Conservation (phyloP, 352 stramenopile genomes). For the Pythium chondricola region DNA sequence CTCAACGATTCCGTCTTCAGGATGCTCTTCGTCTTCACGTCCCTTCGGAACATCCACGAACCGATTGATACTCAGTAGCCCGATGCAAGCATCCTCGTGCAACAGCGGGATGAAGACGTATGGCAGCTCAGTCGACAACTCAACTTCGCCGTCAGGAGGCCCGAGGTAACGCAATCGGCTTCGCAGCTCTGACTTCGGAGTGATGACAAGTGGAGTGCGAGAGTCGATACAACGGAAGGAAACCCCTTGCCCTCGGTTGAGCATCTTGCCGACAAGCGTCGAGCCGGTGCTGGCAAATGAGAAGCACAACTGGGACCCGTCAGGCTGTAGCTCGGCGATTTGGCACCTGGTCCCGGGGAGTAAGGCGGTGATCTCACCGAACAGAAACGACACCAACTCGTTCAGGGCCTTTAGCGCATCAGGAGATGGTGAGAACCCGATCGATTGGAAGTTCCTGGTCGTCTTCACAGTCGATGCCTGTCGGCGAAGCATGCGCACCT, state of each 20-base stretch:
- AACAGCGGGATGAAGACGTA: slow-evolving; percentile 59
- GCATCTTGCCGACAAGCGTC: slow-evolving; percentile 19
- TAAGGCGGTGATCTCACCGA: slow-evolving; percentile 37
- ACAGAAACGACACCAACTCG: slow-evolving; percentile 33
- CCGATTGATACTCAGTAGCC: slow-evolving; percentile 51
- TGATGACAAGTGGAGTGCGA: slow-evolving; percentile 32
- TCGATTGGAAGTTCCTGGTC: slow-evolving; percentile 21
- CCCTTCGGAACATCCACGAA: slow-evolving; percentile 57
- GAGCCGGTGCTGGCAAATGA: slow-evolving; percentile 46
- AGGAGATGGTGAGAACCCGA: slow-evolving; percentile 43
- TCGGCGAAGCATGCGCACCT: slow-evolving; percentile 25
- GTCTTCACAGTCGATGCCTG: slow-evolving; percentile 23
- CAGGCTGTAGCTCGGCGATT: slow-evolving; percentile 45
- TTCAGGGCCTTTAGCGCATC: slow-evolving; percentile 44
- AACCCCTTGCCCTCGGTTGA: slow-evolving; percentile 43
- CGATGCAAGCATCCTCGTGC: slow-evolving; percentile 55
- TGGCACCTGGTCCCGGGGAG: slow-evolving; percentile 51
- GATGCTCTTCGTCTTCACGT: slow-evolving; percentile 47
- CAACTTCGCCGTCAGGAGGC: background rate
- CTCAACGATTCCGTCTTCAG: slow-evolving; percentile 48
- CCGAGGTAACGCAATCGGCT: slow-evolving; percentile 22
- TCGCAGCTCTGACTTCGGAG: slow-evolving; percentile 24
- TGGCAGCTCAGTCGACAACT: slow-evolving; percentile 26
- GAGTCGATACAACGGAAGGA: slow-evolving; percentile 53
- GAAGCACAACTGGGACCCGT: slow-evolving; percentile 36